These are phyloP conservation scores for Terana coerulea DNA, from an alignment of 768 basidiomycete genomes.

Conservation along the genomic window DNA sequence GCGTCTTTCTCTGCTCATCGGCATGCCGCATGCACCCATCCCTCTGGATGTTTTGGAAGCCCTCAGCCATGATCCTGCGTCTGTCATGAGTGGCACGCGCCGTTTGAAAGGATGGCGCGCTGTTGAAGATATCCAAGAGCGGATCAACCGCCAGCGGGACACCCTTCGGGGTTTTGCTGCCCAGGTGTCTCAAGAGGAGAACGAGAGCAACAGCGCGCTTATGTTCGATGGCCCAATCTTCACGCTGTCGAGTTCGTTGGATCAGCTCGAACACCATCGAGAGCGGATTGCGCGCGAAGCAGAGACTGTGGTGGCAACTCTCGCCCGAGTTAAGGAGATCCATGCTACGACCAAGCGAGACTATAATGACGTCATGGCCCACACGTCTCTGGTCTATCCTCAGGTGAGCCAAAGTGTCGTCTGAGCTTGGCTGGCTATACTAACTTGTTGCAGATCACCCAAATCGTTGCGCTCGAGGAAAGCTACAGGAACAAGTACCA, in stretches of 20 bases:
- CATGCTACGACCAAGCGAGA: conserved; percentile 57
- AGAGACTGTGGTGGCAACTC: conserved; percentile 42
- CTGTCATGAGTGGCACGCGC: conserved; percentile 65
- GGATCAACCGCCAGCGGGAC: conserved; percentile 58
- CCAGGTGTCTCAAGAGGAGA: conserved; percentile 4
- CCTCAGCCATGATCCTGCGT: conserved; percentile 72
- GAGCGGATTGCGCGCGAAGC: conserved; percentile 43
- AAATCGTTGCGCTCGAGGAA: conserved; percentile 69
- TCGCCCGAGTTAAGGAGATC: conserved; percentile 50
- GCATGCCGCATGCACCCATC: conserved; percentile 43
- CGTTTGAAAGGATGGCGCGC: conserved; percentile 62
- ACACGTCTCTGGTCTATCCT: conserved; percentile 75
- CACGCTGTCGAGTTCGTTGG: conserved; percentile 45
- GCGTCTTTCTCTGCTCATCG: conserved; percentile 45
- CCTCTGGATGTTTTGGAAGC: conserved; percentile 70
- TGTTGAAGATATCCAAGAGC: conserved; percentile 70
- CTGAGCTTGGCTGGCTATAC: not conserved
- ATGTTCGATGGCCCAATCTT: conserved; percentile 57
- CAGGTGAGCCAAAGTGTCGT: conserved; percentile 52
- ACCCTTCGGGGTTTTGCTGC: conserved; percentile 20
- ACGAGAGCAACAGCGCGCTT: conserved; percentile 32
- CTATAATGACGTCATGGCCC: conserved; percentile 61
- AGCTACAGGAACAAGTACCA: conserved; percentile 79
- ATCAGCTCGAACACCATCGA: conserved; percentile 45
- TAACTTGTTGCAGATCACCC: conserved; percentile 48